phyloP scores from a whole-genome alignment of 1,284 basidiomycete species.

The Fistulinella cinereoalba region DNA sequence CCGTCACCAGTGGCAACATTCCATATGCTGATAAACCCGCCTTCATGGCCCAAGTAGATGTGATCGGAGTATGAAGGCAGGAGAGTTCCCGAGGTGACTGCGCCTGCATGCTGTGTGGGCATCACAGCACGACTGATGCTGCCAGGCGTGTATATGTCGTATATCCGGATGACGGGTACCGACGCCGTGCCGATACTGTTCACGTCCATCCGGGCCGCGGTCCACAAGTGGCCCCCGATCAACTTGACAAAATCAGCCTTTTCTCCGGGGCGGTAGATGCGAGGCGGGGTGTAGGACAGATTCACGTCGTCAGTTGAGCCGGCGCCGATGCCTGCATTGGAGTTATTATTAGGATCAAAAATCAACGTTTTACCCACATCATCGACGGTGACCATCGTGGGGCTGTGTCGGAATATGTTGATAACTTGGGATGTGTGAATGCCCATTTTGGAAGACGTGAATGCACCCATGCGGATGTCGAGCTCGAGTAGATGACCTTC shows the following conservation, averaged over 20 bases:
- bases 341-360: constrained; percentile 48
- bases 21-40: constrained; percentile 86
- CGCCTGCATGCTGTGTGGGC: too few relatives aligned
- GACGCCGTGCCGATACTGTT: constrained; percentile 42
- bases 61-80: constrained; percentile 64
- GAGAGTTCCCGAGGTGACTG: constrained; percentile 80
- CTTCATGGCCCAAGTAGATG: constrained; percentile 93
- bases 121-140: too few relatives aligned
- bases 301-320: too few relatives aligned
- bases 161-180: too few relatives aligned
- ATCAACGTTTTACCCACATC: constrained; percentile 80
- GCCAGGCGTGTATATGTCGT: too few relatives aligned
- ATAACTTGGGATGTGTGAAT: constrained; percentile 68
- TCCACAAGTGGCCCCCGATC: constrained; percentile 79
- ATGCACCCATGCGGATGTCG: too few relatives aligned
- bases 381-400: constrained; percentile 76
- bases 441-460: constrained; percentile 53
- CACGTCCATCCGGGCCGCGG: constrained; percentile 54
- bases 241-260: constrained; percentile 78
- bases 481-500: constrained; percentile 85
- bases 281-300: constrained; percentile 48
- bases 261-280: constrained; percentile 72
- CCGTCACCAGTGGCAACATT: constrained; percentile 47
- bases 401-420: constrained; percentile 68
- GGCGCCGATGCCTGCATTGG: constrained; percentile 26